phyloP scores from a whole-genome alignment of 768 basidiomycete species.

The Mycena maculata region DNA sequence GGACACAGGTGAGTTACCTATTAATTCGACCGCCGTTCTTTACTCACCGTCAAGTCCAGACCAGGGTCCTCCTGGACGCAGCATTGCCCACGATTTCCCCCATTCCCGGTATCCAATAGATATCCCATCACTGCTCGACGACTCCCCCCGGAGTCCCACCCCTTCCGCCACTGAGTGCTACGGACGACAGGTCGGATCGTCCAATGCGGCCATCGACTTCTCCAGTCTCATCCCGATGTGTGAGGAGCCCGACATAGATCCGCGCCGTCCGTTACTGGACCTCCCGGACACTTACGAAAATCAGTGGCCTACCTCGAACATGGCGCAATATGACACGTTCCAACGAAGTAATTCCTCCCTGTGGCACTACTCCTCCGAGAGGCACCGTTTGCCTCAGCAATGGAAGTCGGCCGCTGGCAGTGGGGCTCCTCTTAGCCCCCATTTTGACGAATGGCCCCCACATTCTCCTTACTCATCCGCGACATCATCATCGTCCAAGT shows the following conservation, averaged over 20 bases:
- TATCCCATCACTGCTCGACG: background rate
- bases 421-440: background rate
- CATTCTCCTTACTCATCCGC: background rate
- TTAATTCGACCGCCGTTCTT: too few relatives aligned
- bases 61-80: too few relatives aligned
- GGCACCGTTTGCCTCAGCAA: background rate
- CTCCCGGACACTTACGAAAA: slow-evolving; percentile 10
- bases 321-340: slow-evolving; percentile 14
- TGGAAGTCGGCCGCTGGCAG: background rate
- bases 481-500: background rate
- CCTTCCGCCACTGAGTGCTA: background rate
- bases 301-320: slow-evolving; percentile 11
- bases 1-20: background rate
- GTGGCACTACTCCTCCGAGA: slow-evolving; percentile 1
- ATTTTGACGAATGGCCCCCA: background rate
- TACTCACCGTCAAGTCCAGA: background rate
- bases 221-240: slow-evolving; percentile 25
- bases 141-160: background rate
- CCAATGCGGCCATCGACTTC: slow-evolving; percentile 21
- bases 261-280: slow-evolving; percentile 14
- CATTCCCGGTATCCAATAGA: background rate
- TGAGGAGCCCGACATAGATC: background rate
- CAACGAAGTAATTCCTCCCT: slow-evolving; percentile 8
- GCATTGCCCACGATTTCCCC: background rate
- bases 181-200: background rate